Conservation (phyloP, 192 early-diverging fungal species). For the Podila epicladia region DNA sequence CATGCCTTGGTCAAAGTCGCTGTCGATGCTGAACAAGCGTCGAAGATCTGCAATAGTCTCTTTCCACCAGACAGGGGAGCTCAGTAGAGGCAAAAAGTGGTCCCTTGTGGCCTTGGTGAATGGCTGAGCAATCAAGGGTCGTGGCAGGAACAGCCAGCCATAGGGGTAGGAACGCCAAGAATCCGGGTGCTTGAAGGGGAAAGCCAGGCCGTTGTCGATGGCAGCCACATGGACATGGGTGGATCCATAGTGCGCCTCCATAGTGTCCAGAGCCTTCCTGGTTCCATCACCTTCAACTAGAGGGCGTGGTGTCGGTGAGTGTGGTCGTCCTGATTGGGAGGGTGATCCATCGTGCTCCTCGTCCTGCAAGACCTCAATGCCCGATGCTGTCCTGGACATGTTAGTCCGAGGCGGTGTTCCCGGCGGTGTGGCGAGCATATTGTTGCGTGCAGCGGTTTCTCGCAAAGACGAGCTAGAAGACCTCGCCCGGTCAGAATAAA, state of each 20-base stretch:
- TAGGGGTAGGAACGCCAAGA: constrained; percentile 89
- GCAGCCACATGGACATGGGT: constrained; percentile 82
- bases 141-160: constrained; percentile 86
- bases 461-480: constrained; percentile 16
- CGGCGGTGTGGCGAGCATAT: constrained; percentile 32
- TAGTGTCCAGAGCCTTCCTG: neutral
- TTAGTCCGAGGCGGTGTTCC: constrained; percentile 36
- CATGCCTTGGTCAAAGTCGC: constrained; percentile 84
- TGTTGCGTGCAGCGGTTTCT: constrained; percentile 8
- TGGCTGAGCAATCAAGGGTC: constrained; percentile 63
- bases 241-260: constrained; percentile 36
- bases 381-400: constrained; percentile 6
- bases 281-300: neutral
- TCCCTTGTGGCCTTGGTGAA: constrained; percentile 79
- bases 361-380: constrained; percentile 10
- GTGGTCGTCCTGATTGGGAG: neutral
- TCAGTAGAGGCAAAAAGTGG: constrained; percentile 73
- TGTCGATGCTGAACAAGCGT: constrained; percentile 73
- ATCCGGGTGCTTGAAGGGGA: constrained; percentile 93
- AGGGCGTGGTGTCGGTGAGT: neutral
- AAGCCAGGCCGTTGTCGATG: constrained; percentile 95
- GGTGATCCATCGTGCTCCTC: constrained; percentile 1
- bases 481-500: constrained; percentile 14
- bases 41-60: constrained; percentile 76
- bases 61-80: constrained; percentile 81